Conservation (phyloP, 352 stramenopile genomes). For the Globisporangium iwayamae region DNA sequence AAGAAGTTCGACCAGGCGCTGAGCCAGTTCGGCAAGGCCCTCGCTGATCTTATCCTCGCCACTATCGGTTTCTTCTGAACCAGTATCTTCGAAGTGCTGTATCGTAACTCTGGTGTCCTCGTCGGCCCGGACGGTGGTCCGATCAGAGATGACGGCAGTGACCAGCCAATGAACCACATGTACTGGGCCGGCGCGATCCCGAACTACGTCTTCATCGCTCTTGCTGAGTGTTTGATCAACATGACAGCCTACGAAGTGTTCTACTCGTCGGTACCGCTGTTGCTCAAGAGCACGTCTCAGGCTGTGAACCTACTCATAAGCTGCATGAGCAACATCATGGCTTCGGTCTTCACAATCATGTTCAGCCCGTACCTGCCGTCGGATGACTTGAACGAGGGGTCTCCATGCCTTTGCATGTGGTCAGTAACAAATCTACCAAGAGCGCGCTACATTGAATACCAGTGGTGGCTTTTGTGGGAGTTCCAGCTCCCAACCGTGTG, state of each 20-base stretch:
- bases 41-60: too few species aligned
- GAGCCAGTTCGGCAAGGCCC: too few species aligned
- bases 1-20: too few species aligned
- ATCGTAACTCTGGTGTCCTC: too few species aligned
- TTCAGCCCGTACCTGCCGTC: slow-evolving; percentile 45
- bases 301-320: slow-evolving; percentile 60
- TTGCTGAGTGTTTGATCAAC: slow-evolving; percentile 62
- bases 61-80: too few species aligned
- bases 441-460: too few species aligned
- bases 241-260: slow-evolving; percentile 58
- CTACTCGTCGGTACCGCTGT: slow-evolving; percentile 52
- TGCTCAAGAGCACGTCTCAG: slow-evolving; percentile 52
- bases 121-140: too few species aligned
- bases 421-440: too few species aligned
- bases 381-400: slow-evolving; percentile 58
- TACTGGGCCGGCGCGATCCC: slow-evolving; percentile 43
- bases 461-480: too few species aligned
- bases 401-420: too few species aligned
- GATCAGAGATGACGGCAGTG: not conserved
- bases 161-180: slow-evolving; percentile 58
- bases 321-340: slow-evolving; percentile 53
- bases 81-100: too few species aligned
- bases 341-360: slow-evolving; percentile 64
- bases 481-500: too few species aligned
- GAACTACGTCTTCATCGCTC: slow-evolving; percentile 55